A percentile compares a stretch with the other conserved stretches of the same genome.
phyloP scores from a whole-genome alignment of 352 stramenopile species.

The Globisporangium cederbergense region DNA sequence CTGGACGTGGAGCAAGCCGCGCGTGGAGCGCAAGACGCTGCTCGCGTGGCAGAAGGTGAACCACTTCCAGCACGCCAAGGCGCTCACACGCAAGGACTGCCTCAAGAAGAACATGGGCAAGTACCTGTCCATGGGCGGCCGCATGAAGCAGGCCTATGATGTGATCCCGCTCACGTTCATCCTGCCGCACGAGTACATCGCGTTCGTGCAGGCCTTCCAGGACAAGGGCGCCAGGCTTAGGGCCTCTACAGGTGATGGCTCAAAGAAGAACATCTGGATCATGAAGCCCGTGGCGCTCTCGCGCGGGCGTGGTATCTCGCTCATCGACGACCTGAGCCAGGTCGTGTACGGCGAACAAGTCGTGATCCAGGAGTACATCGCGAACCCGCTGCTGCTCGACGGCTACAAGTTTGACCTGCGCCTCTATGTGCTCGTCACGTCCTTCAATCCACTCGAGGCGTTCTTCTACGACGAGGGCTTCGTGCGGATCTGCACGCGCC shows the following conservation, averaged over 20 bases:
- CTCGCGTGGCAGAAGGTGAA: slow-evolving; percentile 94
- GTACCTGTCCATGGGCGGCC: slow-evolving; percentile 44
- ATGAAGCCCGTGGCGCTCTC: slow-evolving; percentile 92
- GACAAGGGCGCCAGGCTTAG: slow-evolving; percentile 29
- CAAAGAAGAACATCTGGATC: slow-evolving; percentile 89
- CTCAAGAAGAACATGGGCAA: slow-evolving; percentile 87
- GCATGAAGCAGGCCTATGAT: slow-evolving; percentile 71
- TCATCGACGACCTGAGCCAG: slow-evolving; percentile 85
- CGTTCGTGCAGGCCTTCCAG: slow-evolving; percentile 87
- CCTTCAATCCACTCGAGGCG: slow-evolving; percentile 90
- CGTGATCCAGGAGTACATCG: slow-evolving; percentile 90
- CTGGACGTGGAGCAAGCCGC: slow-evolving; percentile 89
- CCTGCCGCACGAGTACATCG: slow-evolving; percentile 90
- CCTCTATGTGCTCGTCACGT: slow-evolving; percentile 94
- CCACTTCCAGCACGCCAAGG: slow-evolving; percentile 89
- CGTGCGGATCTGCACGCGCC: slow-evolving; percentile 84
- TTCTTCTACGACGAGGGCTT: slow-evolving; percentile 95
- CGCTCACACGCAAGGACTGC: slow-evolving; percentile 93
- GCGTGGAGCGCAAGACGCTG: slow-evolving; percentile 77
- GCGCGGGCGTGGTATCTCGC: slow-evolving; percentile 89
- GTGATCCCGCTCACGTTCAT: slow-evolving; percentile 93
- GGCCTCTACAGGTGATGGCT: not conserved
- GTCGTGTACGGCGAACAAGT: slow-evolving; percentile 88
- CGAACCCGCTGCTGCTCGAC: slow-evolving; percentile 82
- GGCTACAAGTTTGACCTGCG: slow-evolving; percentile 92